A percentile compares a stretch with the other conserved stretches of the same genome.
These are phyloP conservation scores for Rhizomucor pusillus DNA, from an alignment of 371 early-diverging fungal genomes.

Conservation along the genomic window DNA sequence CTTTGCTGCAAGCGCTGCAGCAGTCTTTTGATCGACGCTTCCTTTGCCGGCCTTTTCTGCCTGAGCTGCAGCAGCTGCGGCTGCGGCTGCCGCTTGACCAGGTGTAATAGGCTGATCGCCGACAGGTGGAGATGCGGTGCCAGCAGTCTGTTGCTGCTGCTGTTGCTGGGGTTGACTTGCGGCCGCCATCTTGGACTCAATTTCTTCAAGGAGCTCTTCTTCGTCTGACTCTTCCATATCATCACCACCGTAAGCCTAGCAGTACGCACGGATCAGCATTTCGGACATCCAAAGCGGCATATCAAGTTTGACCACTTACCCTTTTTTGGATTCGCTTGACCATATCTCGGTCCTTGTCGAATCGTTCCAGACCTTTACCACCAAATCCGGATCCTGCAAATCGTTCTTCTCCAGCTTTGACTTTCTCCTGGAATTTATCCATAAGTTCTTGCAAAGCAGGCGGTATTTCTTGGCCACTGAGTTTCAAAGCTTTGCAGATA, in stretches of 20 bases:
- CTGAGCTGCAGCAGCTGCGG: conserved; percentile 42
- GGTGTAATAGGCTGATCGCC: conserved; percentile 7
- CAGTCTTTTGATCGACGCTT: conserved; percentile 33
- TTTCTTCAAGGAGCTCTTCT: conserved; percentile 55
- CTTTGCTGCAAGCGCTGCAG: conserved; percentile 53
- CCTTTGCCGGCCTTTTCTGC: conserved; percentile 39
- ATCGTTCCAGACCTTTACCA: conserved; percentile 93
- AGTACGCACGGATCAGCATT: background rate
- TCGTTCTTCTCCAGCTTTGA: conserved; percentile 85
- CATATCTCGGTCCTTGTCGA: conserved; percentile 91
- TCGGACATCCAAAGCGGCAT: no score
- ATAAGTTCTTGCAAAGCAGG: conserved; percentile 75
- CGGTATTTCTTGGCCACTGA: conserved; percentile 74
- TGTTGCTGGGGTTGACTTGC: conserved; percentile 7
- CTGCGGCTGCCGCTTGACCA: conserved; percentile 48
- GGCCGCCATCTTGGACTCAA: conserved; percentile 31
- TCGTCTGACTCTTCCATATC: conserved; percentile 72
- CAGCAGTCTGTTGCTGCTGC: conserved; percentile 9
- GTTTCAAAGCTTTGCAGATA: conserved; percentile 87
- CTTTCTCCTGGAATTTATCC: conserved; percentile 83
- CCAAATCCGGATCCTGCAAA: conserved; percentile 90
- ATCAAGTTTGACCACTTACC: conserved; percentile 27
- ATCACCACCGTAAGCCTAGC: conserved; percentile 69
- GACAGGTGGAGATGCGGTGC: conserved; percentile 3
- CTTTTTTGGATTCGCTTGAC: conserved; percentile 90